Base-by-base conservation (phyloP, 1,284 basidiomycete species). In the Puccinia novopanici region DNA sequence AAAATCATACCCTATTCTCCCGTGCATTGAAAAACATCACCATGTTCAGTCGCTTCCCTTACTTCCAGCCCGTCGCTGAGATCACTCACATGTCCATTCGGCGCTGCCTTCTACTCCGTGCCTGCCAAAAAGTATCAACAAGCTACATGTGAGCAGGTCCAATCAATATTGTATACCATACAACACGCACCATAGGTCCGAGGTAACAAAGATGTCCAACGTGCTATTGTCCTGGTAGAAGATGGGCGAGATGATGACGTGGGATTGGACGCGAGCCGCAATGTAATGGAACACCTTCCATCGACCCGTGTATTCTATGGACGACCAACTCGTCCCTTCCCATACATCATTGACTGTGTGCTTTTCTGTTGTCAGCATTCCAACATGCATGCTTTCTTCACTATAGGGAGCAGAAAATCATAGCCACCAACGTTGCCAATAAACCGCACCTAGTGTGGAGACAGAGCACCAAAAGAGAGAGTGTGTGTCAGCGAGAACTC, bases 221-320 rank as follows among this genome's bases (percentile, higher is more conserved):
- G 87, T 88, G 83, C 89, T 85, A 74, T 88, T 89, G 15, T 85
- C 85, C 88, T 88, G 89, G 85, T 83, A 61, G 45, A 76, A 83
- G 5, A 90, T 90, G 19, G 89, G 88, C 81, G 88, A 89, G 81
- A 89, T 87, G 67, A 87, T 86, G 9, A 91, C 85, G 1, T 89
- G 88, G 0, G 88, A 86, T 84, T 88, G 90, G 12, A 87, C 86
- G 27, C 84, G 85, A 9, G 88, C 85, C 82, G 89, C 84, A 8
- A 86, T 88, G 82, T 91, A 90, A 80, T 90, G 87, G 78, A 89
- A 85, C 2, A 89, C 88, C 85, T 91, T 91, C 90, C 90, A 91
- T 45, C 90, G 84, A 2, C 90, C 90, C 1, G 88, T 89, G 82
- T 89, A 90, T 83, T 91, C 90, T 83, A 91, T 87, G 52, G 87